Base-by-base conservation (phyloP, 2,329 filamentous ascomycete genomes). In the Thielaviopsis populi region DNA sequence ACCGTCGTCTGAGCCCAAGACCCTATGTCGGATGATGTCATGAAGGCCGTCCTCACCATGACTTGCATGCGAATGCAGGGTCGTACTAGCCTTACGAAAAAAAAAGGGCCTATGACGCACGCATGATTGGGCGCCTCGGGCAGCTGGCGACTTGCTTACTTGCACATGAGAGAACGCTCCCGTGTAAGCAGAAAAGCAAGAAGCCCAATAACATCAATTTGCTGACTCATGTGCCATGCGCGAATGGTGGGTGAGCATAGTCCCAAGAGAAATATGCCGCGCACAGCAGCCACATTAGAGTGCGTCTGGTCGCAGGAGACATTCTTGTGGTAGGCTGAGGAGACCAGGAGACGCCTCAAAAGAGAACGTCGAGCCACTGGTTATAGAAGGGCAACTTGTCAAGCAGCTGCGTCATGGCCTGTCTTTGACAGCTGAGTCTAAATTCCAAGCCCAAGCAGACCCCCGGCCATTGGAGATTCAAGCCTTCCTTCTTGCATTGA, bases 11-110 rank as follows among this genome's bases (percentile, higher is more conserved):
- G 10, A 22, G 10, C 53, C 53, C 15, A 56, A 56, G 17, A 56
- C 27, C 15, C 8, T n/a, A 56, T 56, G 53, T 56, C 53, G 27
- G 53, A 27, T 56, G 53, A 56, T 56, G 53, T 56, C 53, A 56
- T 56, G 24, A 11, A n/a, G 10, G 33, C 7, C 7, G 15, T 56
- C 8, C n/a, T 22, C 7, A 30, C 27, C 30, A 56, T 56, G 53
- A 56, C 53, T 56, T 56, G 53, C 53, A 56, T 33, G 17, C 30
- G 5, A 56, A 56, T 56, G 53, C 30, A 56, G 53, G 24, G 53
- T 56, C 17, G 27, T 56, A 56, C 53, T 56, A 56, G 53, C 53
- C 53, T 27, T 56, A 56, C 53, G 13, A 22, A 15, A 53, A 56
- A 4, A 56, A 33, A 46, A 17, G 6, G 4, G 42, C 4, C 53